Base-by-base conservation (phyloP, 495 filamentous ascomycete species). In the Penicillium waksmanii region DNA sequence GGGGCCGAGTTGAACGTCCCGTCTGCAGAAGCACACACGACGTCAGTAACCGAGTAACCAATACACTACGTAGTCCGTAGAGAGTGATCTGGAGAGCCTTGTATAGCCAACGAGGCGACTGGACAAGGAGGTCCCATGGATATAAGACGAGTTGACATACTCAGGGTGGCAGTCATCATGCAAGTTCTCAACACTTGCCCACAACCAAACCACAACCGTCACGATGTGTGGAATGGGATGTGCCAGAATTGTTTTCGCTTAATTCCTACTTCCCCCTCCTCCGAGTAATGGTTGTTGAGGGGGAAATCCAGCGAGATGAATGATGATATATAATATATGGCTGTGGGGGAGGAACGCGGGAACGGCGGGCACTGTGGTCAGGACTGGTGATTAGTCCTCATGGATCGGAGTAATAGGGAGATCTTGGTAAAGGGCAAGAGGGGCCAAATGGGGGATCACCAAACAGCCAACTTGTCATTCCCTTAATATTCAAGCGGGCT, bases 1-100 rank as follows among this genome's bases (percentile, higher is more conserved):
- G 88, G 82, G 72, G 87, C 85, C 82, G 79, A 73, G 55, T 78
- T 77, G 67, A 78, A 80, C 69, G 74, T 74, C 72, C 77, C 78
- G 74, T 78, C 78, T 80, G 69, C 67, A 68, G 62, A 65, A 62
- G 65, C 65, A 58, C 66, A 72, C 62, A 66, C 63, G 58, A 75
- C 50, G 66, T 80, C 73, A 79, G 76, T 70, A 79, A 73, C 70
- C 65, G 67, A 73, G 61, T 68, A 66, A 69, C 69, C 65, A 70
- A 71, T 60, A 69, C 60, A 53, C 48, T 63, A 17, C 56, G 25
- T 54, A 46, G 38, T 48, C 56, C 51, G 36, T 55, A 42, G 54
- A 63, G 55, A 54, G 47, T 51, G 44, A 43, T 52, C 36, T 40
- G 51, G 42, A n/a, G 42, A 7, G 17, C 15, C 46, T 21, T 33